Evolutionary conservation across 495 filamentous ascomycete genomes (phyloP).

Genomic region (Penicillium ucsense): DNA sequence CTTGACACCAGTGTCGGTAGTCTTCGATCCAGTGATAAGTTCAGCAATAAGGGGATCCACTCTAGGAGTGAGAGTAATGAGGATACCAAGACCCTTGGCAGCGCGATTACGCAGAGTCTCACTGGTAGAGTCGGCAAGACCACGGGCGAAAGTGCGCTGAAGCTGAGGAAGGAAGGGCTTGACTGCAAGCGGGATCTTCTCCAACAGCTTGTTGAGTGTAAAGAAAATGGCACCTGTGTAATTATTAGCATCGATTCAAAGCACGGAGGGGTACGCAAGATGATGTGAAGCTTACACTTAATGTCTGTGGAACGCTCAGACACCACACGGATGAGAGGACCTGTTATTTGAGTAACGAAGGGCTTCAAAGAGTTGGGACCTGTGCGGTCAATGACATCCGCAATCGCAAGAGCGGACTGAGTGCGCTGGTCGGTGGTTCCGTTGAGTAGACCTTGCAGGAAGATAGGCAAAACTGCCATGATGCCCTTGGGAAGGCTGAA

Average conservation of each 20-base stretch:
- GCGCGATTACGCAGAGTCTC: conserved; percentile 79
- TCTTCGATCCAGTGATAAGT: conserved; percentile 87
- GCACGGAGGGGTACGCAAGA: neutral
- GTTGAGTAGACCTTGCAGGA: conserved; percentile 95
- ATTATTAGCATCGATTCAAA: conserved; percentile 4
- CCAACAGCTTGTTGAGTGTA: conserved; percentile 86
- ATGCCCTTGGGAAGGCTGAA: conserved; percentile 96
- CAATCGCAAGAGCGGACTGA: conserved; percentile 85
- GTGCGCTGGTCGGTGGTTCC: conserved; percentile 85
- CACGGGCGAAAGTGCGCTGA: conserved; percentile 93
- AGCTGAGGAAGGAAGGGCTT: conserved; percentile 97
- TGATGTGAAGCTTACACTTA: conserved; percentile 43
- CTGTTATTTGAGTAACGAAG: conserved; percentile 95
- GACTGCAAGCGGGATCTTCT: conserved; percentile 91
- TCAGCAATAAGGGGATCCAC: conserved; percentile 88
- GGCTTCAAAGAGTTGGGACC: conserved; percentile 74
- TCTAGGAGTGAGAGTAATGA: conserved; percentile 91
- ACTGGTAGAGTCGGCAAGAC: conserved; percentile 84
- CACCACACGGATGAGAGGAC: conserved; percentile 92
- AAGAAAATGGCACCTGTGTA: conserved; percentile 72
- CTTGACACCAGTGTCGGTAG: conserved; percentile 75
- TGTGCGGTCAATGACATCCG: conserved; percentile 88
- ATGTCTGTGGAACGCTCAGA: conserved; percentile 92
- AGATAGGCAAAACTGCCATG: conserved; percentile 92
- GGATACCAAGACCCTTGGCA: conserved; percentile 89